Conservation (phyloP, 2,329 filamentous ascomycete genomes). For the Hypoxylon sp. region DNA sequence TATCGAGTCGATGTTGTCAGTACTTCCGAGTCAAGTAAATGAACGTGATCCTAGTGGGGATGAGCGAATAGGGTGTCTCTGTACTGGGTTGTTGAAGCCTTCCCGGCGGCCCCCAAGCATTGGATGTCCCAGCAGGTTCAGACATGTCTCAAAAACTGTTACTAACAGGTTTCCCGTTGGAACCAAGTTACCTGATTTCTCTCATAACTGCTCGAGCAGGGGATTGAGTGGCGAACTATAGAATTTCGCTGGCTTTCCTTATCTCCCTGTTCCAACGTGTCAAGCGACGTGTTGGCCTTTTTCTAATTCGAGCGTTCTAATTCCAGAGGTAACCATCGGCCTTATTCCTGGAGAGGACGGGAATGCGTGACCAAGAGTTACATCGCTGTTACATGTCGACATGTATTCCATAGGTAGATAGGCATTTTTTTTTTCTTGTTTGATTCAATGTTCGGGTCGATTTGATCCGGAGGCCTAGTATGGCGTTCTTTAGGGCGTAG, state of each 20-base stretch:
- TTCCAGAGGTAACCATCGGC: neutral
- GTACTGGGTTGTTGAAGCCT: constrained; percentile 15
- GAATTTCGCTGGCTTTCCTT: neutral
- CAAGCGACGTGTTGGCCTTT: constrained; percentile 7
- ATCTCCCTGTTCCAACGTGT: neutral
- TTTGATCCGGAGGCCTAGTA: constrained; percentile 27
- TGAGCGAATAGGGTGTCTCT: constrained; percentile 14
- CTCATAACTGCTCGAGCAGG: neutral
- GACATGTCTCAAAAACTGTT: constrained; percentile 34
- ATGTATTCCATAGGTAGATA: constrained; percentile 6
- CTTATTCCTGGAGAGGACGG: constrained; percentile 9
- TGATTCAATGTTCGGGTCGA: constrained; percentile 4
- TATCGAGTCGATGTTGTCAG: constrained; percentile 25
- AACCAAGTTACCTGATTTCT: constrained; percentile 1
- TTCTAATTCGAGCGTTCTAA: neutral
- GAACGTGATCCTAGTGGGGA: constrained; percentile 9
- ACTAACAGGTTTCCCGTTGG: constrained; percentile 8
- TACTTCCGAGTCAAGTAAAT: constrained; percentile 34
- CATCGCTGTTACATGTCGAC: constrained; percentile 30
- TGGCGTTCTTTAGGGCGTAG: constrained; percentile 11
- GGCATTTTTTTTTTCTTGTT: constrained; percentile 12
- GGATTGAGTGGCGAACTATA: neutral
- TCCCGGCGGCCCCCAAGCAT: constrained; percentile 19
- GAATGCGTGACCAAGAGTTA: constrained; percentile 7
- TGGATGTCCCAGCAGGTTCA: constrained; percentile 20